These are phyloP conservation scores for Dothistroma pini DNA, from an alignment of 2,329 filamentous ascomycete genomes.

Conservation along the genomic window DNA sequence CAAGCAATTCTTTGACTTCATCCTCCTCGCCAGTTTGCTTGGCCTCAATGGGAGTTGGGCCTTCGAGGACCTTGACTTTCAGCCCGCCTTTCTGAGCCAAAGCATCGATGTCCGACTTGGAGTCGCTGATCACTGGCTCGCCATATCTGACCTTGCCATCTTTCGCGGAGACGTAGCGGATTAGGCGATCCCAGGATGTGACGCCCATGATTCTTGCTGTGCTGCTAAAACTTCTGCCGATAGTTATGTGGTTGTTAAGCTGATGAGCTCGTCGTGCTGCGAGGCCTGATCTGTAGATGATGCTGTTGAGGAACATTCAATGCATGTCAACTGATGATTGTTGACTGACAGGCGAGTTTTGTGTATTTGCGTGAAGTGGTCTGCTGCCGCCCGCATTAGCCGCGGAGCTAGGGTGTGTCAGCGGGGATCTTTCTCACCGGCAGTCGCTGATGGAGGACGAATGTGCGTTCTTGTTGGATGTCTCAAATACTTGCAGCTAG, in stretches of 20 bases:
- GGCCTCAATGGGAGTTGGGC: slow-evolving; percentile 43
- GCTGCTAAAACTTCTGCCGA: background rate
- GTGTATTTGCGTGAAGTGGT: background rate
- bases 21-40: slow-evolving; percentile 52
- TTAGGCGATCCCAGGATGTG: slow-evolving; percentile 55
- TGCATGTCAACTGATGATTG: background rate
- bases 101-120: slow-evolving; percentile 26
- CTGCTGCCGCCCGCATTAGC: background rate
- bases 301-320: background rate
- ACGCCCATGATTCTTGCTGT: slow-evolving; percentile 1
- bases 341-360: background rate
- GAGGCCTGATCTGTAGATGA: background rate
- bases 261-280: background rate
- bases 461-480: background rate
- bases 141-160: slow-evolving; percentile 69
- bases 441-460: background rate
- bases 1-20: slow-evolving; percentile 52
- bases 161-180: slow-evolving; percentile 65
- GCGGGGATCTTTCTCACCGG: background rate
- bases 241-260: background rate
- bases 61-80: slow-evolving; percentile 50
- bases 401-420: background rate
- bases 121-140: slow-evolving; percentile 56
- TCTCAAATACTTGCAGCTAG: background rate
- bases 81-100: slow-evolving; percentile 41